These are phyloP conservation scores for Ormosia semicastrata DNA, from an alignment of 306 rosid species.

Conservation along the genomic window DNA sequence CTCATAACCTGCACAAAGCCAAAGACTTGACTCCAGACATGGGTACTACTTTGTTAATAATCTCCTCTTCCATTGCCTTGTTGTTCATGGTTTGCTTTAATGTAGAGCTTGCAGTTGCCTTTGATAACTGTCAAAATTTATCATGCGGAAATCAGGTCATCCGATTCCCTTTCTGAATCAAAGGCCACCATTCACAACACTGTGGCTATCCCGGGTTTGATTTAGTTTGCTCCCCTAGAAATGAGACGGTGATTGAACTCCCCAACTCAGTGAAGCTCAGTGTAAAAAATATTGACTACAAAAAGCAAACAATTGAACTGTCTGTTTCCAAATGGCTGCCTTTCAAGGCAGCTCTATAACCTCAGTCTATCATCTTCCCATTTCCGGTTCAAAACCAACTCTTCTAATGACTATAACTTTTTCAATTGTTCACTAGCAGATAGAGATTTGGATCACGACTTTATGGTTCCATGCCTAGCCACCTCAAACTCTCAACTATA, in stretches of 20 bases:
- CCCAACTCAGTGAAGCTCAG: slow-evolving; percentile 24
- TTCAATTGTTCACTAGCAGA: slow-evolving; percentile 32
- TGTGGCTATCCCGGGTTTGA: slow-evolving; percentile 45
- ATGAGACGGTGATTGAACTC: slow-evolving; percentile 30
- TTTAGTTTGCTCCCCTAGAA: slow-evolving; percentile 28
- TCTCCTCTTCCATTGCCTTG: neutral
- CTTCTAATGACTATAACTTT: neutral
- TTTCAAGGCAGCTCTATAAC: neutral
- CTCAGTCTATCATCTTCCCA: slow-evolving; percentile 19
- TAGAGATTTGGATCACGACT: rapidly evolving
- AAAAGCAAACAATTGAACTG: slow-evolving; percentile 18
- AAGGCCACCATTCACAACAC: neutral
- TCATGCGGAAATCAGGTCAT: slow-evolving; percentile 20
- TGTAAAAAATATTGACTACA: slow-evolving; percentile 34
- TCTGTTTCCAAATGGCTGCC: neutral
- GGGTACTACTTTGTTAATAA: neutral
- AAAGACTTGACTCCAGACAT: neutral
- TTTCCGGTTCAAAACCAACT: neutral
- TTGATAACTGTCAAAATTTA: neutral
- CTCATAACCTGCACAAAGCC: neutral
- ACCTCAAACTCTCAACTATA: neutral
- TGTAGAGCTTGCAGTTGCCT: neutral
- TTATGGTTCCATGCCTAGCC: slow-evolving; percentile 23
- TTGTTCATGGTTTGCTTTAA: neutral
- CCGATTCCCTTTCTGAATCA: slow-evolving; percentile 43